phyloP scores from a whole-genome alignment of 768 basidiomycete genomes.

The Pleurotus tuber-regium region DNA sequence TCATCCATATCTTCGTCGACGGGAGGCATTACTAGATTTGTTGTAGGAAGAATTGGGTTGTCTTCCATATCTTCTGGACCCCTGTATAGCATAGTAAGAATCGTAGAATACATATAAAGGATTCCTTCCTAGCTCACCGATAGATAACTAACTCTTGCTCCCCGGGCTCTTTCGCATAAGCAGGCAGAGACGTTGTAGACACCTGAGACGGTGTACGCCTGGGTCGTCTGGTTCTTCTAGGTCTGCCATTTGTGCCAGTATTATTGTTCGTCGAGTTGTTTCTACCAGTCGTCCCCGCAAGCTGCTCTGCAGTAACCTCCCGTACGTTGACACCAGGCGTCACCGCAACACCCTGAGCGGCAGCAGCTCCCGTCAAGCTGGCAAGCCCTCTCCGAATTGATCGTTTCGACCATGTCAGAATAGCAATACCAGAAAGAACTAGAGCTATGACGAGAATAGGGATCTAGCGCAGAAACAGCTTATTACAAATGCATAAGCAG shows the following conservation, averaged over 20 bases:
- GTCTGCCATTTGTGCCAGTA: slow-evolving; percentile 28
- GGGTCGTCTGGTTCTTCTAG: slow-evolving; percentile 40
- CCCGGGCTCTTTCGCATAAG: slow-evolving; percentile 82
- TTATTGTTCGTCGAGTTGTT: slow-evolving; percentile 18
- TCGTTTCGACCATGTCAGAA: slow-evolving; percentile 3
- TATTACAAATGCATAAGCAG: background rate
- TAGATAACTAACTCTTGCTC: slow-evolving; percentile 77
- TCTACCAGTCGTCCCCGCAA: slow-evolving; percentile 44
- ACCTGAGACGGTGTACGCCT: slow-evolving; percentile 77
- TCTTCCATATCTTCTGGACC: slow-evolving; percentile 56
- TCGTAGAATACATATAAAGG: background rate
- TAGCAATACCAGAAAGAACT: background rate
- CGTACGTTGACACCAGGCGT: slow-evolving; percentile 12
- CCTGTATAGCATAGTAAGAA: slow-evolving; percentile 24
- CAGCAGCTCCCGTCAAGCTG: background rate
- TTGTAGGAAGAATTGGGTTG: slow-evolving; percentile 38
- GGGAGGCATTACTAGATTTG: slow-evolving; percentile 32
- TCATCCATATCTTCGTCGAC: slow-evolving; percentile 34
- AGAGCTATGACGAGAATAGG: background rate
- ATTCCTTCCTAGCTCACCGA: slow-evolving; percentile 29
- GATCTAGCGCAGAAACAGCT: slow-evolving; percentile 4
- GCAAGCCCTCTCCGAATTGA: background rate
- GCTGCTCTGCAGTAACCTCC: slow-evolving; percentile 58
- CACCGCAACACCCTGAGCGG: background rate
- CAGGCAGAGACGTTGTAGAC: slow-evolving; percentile 73